Percentiles rank a stretch among this genome's conserved stretches.
Conservation (phyloP, 2,329 filamentous ascomycete species). For the Claviceps maximensis region DNA sequence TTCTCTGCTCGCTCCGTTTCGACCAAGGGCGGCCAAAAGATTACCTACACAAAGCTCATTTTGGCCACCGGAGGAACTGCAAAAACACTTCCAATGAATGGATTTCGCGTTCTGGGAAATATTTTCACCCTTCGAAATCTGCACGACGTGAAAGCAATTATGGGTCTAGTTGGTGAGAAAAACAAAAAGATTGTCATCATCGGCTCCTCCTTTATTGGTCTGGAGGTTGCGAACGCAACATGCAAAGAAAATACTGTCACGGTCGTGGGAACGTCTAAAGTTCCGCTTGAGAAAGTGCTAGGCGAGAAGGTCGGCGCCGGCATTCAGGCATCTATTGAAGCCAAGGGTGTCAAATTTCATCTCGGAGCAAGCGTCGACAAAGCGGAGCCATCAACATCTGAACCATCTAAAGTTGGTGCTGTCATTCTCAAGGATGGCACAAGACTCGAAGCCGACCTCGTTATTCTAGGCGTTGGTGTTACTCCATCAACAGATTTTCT, state of each 20-base stretch:
- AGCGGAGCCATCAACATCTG: slow-evolving; percentile 55
- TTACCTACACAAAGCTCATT: slow-evolving; percentile 75
- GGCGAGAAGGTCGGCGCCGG: slow-evolving; percentile 69
- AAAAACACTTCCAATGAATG: slow-evolving; percentile 61
- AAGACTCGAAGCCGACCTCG: slow-evolving; percentile 69
- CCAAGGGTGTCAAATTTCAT: slow-evolving; percentile 79
- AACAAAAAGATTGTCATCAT: slow-evolving; percentile 87
- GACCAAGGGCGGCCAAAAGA: slow-evolving; percentile 60
- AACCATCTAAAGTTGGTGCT: slow-evolving; percentile 61
- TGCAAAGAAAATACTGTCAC: slow-evolving; percentile 70
- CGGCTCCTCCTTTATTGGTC: slow-evolving; percentile 91
- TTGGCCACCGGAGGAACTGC: slow-evolving; percentile 79
- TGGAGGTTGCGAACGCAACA: slow-evolving; percentile 87
- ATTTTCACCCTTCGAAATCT: slow-evolving; percentile 74
- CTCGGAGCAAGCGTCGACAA: slow-evolving; percentile 72
- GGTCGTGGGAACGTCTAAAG: slow-evolving; percentile 77
- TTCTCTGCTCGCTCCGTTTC: slow-evolving; percentile 59
- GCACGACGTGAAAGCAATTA: slow-evolving; percentile 65
- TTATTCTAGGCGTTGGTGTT: slow-evolving; percentile 86
- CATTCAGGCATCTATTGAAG: slow-evolving; percentile 67
- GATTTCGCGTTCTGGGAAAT: slow-evolving; percentile 76
- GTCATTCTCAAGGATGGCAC: slow-evolving; percentile 80
- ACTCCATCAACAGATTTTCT: slow-evolving; percentile 75
- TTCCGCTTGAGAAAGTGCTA: slow-evolving; percentile 75
- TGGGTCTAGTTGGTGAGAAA: slow-evolving; percentile 64